Base-by-base conservation (phyloP, 148 eudicot genomes). In the Amaranthus hypochondriacus region DNA sequence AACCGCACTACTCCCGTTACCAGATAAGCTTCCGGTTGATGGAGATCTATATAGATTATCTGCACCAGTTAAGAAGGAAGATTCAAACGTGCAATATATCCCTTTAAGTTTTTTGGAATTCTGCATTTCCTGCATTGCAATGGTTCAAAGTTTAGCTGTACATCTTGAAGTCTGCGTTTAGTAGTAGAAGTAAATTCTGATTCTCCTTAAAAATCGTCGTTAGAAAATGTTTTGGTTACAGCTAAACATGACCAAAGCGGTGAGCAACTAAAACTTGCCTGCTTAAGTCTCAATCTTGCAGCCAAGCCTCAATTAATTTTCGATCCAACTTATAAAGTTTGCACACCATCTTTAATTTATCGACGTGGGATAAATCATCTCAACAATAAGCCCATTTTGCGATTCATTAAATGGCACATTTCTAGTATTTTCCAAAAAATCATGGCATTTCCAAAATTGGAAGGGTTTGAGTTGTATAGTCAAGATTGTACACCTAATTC, bases 111-210 rank as follows among this genome's bases (percentile, higher is more conserved):
- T 76, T 51, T 53, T 69, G 5, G 67, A 51, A 60, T 69, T 76
- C 73, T 69, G 79, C 73, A 76, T 76, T 61, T 53, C 62, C 54
- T 61, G 68, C 73, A 76, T 61, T 21, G 47, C 61, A 15, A 28
- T 28, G 62, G 18, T 49, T 63, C 56, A 50, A 53, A 59, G 51
- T 52, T 69, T 52, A 13, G 18, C 39, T 28, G 39, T 28, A 28
- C 39, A 28, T 28, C 39, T 28, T 28, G 39, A 28, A 28, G 39
- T 28, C 39, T 28, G 39, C 39, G 39, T 28, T 28, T 28, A 28
- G 39, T 28, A 1, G 39, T 62, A 43, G 51, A 28, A 28, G 39
- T 28, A 28, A 28, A 28, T 28, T 56, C 63, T 18, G 48, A 66
- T 48, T 28, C 39, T 28, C 39, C 39, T 28, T 28, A 28, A 28